These are phyloP conservation scores for Thamnidium elegans DNA, from an alignment of 192 early-diverging fungal genomes.

Conservation along the genomic window DNA sequence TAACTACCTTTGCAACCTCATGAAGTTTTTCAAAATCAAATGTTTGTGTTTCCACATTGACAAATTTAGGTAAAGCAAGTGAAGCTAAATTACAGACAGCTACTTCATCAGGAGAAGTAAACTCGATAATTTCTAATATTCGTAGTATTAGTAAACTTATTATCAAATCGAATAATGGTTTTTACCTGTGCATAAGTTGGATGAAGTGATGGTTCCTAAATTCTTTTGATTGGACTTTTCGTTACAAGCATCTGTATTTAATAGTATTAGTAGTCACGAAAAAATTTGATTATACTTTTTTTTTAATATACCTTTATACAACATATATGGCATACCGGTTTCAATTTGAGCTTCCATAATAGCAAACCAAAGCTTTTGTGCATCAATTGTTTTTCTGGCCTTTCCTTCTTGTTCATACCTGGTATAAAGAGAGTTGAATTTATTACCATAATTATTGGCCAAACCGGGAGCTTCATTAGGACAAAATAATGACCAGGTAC, in stretches of 20 bases:
- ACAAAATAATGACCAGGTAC: conserved; percentile 92
- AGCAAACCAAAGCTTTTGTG: conserved; percentile 95
- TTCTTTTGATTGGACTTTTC: conserved; percentile 98
- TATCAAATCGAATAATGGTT: neutral
- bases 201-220: conserved; percentile 95
- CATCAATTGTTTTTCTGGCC: conserved; percentile 78
- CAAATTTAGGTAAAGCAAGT: conserved; percentile 87
- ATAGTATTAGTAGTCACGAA: neutral
- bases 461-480: conserved; percentile 89
- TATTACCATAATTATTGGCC: conserved; percentile 82
- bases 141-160: neutral
- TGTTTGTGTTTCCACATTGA: conserved; percentile 49
- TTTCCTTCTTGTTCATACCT: conserved; percentile 82
- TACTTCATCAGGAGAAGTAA: conserved; percentile 90
- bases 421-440: conserved; percentile 83
- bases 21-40: conserved; percentile 88
- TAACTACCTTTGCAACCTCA: conserved; percentile 80
- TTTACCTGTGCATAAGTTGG: conserved; percentile 84
- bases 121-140: conserved; percentile 84
- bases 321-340: conserved; percentile 96
- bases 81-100: conserved; percentile 98
- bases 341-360: conserved; percentile 96
- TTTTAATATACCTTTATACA: conserved; percentile 74
- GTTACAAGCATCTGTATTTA: conserved; percentile 82
- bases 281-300: neutral